phyloP scores from a whole-genome alignment of 2,329 filamentous ascomycete species.

The Xylariaceae sp. region DNA sequence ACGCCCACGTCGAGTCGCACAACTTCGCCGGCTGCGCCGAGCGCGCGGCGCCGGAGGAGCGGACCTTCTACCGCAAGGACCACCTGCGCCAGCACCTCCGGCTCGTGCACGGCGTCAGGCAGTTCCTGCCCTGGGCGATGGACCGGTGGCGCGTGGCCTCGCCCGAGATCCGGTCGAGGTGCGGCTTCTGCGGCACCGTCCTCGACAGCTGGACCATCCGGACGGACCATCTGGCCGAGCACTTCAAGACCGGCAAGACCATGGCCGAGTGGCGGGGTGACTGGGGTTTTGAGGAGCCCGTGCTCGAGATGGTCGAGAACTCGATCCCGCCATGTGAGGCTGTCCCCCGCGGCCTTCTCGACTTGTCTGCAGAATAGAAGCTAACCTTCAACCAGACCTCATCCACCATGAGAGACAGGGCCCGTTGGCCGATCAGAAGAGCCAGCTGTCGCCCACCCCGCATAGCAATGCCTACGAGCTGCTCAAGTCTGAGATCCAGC shows the following conservation, averaged over 20 bases:
- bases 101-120: constrained; percentile 56
- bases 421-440: constrained; percentile 46
- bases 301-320: constrained; percentile 58
- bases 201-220: constrained; percentile 55
- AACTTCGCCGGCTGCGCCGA: constrained; percentile 61
- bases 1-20: constrained; percentile 50
- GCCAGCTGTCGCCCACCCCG: constrained; percentile 33
- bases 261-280: constrained; percentile 66
- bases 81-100: constrained; percentile 60
- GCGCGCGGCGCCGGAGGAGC: constrained; percentile 46
- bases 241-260: constrained; percentile 58
- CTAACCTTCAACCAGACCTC: constrained; percentile 45
- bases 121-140: constrained; percentile 57
- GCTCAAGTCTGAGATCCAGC: constrained; percentile 49
- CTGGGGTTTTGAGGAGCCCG: constrained; percentile 57
- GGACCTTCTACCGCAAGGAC: constrained; percentile 60
- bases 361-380: no score
- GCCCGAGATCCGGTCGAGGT: constrained; percentile 54
- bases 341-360: no score
- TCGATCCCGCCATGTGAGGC: constrained; percentile 59
- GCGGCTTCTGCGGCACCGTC: constrained; percentile 57
- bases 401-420: constrained; percentile 56
- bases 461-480: constrained; percentile 54
- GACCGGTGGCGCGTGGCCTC: constrained; percentile 53
- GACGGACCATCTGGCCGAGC: constrained; percentile 57